These are phyloP conservation scores for Apium graveolens DNA, from an alignment of 129 eudicot genomes.

Conservation along the genomic window DNA sequence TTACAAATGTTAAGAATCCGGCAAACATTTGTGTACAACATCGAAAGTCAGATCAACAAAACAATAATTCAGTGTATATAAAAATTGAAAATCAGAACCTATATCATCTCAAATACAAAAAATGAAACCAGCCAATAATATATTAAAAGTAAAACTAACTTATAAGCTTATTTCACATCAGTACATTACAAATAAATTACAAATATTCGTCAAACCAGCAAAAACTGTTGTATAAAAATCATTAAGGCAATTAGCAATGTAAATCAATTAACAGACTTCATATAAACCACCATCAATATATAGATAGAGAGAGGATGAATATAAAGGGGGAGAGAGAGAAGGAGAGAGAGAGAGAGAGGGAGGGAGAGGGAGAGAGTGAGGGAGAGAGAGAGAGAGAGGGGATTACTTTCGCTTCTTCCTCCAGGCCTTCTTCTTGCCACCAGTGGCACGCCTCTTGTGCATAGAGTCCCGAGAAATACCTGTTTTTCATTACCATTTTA, in stretches of 20 bases:
- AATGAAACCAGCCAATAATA: too few species aligned
- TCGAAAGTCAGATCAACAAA: not conserved
- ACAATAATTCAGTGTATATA: not conserved
- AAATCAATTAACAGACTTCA: not conserved
- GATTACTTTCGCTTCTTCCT: slow-evolving; percentile 91
- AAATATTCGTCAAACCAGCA: not conserved
- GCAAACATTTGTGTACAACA: too few species aligned
- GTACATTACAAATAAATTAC: not conserved
- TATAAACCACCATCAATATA: too few species aligned
- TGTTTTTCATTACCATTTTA: slow-evolving; percentile 13
- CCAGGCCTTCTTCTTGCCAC: slow-evolving; percentile 96
- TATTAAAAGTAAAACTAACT: too few species aligned
- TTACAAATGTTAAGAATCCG: too few species aligned
- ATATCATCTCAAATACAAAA: not conserved
- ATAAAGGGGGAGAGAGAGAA: too few species aligned
- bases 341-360: too few species aligned
- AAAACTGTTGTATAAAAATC: not conserved
- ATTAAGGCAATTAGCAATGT: not conserved
- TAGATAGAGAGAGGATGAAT: too few species aligned
- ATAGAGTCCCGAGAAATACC: slow-evolving; percentile 83
- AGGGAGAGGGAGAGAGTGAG: not conserved
- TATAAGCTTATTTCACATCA: not conserved
- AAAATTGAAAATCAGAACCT: not conserved
- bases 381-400: not conserved
- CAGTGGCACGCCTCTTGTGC: slow-evolving; percentile 97